phyloP scores from a whole-genome alignment of 352 stramenopile species.

The Pythium rishiriense region DNA sequence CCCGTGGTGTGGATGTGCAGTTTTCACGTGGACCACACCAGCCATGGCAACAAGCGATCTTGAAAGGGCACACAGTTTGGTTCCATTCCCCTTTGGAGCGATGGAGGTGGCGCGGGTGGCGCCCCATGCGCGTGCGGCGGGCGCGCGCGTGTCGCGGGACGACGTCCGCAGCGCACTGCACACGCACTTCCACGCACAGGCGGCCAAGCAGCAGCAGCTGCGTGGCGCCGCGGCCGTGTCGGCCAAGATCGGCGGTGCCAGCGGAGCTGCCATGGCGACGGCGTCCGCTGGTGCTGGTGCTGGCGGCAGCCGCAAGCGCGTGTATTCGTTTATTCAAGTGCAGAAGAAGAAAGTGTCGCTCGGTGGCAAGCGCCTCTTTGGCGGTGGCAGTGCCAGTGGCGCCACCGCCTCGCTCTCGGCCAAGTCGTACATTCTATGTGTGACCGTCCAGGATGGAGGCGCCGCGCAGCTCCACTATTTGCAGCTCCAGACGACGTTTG shows the following conservation, averaged over 20 bases:
- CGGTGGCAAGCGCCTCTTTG: slow-evolving; percentile 58
- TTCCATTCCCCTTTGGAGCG: background rate
- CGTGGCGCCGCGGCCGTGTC: slow-evolving; percentile 3
- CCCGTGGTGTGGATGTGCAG: background rate
- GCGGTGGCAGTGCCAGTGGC: slow-evolving; percentile 22
- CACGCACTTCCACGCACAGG: slow-evolving; percentile 58
- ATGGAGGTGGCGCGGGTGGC: background rate
- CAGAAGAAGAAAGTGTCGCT: slow-evolving; percentile 62
- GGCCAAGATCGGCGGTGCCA: background rate
- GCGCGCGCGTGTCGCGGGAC: slow-evolving; percentile 47
- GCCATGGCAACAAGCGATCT: background rate
- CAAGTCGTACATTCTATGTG: slow-evolving; percentile 72
- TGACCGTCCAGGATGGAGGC: slow-evolving; percentile 49
- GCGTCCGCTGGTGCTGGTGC: background rate
- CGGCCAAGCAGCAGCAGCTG: slow-evolving; percentile 30
- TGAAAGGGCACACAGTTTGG: slow-evolving; percentile 3
- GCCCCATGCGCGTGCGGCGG: background rate
- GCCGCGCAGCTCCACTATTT: slow-evolving; percentile 59
- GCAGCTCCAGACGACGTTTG: slow-evolving; percentile 63
- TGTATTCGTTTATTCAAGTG: slow-evolving; percentile 66
- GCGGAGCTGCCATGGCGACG: background rate
- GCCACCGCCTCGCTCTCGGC: slow-evolving; percentile 4
- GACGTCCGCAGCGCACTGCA: slow-evolving; percentile 66
- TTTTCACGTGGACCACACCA: background rate
- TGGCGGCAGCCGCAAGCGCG: slow-evolving; percentile 33